Conservation (phyloP, 2,329 filamentous ascomycete genomes). For the Kalmusia sp. region DNA sequence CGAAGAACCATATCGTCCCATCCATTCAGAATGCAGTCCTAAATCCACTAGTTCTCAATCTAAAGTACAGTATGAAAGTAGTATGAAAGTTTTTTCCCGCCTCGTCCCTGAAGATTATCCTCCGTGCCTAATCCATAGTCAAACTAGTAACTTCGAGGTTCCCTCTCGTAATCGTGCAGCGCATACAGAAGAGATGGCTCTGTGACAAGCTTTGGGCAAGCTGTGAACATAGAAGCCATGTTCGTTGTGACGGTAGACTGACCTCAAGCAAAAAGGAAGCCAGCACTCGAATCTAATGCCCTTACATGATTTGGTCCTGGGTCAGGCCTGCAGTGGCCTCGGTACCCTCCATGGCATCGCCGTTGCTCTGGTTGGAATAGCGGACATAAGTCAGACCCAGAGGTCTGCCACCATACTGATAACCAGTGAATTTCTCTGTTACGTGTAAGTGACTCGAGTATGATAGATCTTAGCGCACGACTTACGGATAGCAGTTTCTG, state of each 20-base stretch:
- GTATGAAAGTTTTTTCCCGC: slow-evolving; percentile 28
- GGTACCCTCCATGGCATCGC: slow-evolving; percentile 81
- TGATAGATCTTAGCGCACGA: slow-evolving; percentile 11
- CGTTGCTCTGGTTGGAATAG: slow-evolving; percentile 74
- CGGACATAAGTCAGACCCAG: slow-evolving; percentile 93
- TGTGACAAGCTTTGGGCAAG: slow-evolving; percentile 19
- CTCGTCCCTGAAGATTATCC: slow-evolving; percentile 21
- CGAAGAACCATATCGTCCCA: background rate
- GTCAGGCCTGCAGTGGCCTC: slow-evolving; percentile 74
- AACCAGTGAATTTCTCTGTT: slow-evolving; percentile 90
- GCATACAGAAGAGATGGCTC: slow-evolving; percentile 22
- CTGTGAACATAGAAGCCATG: slow-evolving; percentile 12
- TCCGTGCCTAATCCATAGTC: slow-evolving; percentile 15
- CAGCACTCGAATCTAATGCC: background rate
- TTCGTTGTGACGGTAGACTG: slow-evolving; percentile 3
- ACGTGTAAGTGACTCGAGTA: slow-evolving; percentile 30
- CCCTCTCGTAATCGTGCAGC: slow-evolving; percentile 25
- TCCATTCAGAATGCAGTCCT: slow-evolving; percentile 4
- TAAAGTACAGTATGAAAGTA: slow-evolving; percentile 44
- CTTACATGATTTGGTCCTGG: slow-evolving; percentile 98
- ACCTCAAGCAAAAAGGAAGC: slow-evolving; percentile 5
- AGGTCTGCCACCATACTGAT: slow-evolving; percentile 94
- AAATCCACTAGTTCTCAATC: slow-evolving; percentile 29
- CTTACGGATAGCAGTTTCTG: slow-evolving; percentile 85
- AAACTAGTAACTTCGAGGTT: slow-evolving; percentile 19